Evolutionary conservation across 768 basidiomycete species (phyloP), one percentile per base, ranked within the genome.

Genomic region (Amanita rubescens): DNA sequence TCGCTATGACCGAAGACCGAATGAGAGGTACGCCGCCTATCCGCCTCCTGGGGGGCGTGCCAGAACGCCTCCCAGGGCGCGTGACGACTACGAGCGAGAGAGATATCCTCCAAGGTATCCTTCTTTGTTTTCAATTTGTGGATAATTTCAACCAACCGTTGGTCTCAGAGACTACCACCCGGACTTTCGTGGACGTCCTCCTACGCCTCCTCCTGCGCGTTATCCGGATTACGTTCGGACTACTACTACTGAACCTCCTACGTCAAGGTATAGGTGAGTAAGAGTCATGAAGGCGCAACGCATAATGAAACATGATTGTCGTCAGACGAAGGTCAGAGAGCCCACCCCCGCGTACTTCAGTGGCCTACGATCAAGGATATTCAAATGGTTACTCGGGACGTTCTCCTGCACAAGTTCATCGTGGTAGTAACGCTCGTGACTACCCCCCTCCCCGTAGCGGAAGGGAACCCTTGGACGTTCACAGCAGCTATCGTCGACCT

Each of bases 301-400:
- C 39, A 35, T 20, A 42, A 39, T 46, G 15, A 24, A 37, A 55
- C 3, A 50, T 12, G n/a, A n/a, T n/a, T 37, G 14, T 17, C 55
- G 19, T 49, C 20, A 30, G 85, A 54, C 84, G 87, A 59, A 84
- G 87, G 49, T 90, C 88, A 32, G 76, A 81, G 60, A 90, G 87
- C 60, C 85, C 84, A 53, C 76, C 78, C 56, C 69, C 77, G 53
- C 73, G 80, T 39, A 70, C 79, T 55, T 66, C 69, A 61, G 66
- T 71, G 48, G 48, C 65, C 7, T 85, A 84, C 66, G 82, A 85
- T 47, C 60, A 65, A 55, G 65, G 70, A 37, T 82, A 82, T 60
- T 63, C 75, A 45, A 64, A 80, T 59, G 78, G 79, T 61, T 81
- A 84, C 58, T 53, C 77, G 65, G 71, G 70, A 52, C 63, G 60